These are phyloP conservation scores for Arthrobotrys entomopaga DNA, from an alignment of 2,329 filamentous ascomycete species.

Conservation along the genomic window DNA sequence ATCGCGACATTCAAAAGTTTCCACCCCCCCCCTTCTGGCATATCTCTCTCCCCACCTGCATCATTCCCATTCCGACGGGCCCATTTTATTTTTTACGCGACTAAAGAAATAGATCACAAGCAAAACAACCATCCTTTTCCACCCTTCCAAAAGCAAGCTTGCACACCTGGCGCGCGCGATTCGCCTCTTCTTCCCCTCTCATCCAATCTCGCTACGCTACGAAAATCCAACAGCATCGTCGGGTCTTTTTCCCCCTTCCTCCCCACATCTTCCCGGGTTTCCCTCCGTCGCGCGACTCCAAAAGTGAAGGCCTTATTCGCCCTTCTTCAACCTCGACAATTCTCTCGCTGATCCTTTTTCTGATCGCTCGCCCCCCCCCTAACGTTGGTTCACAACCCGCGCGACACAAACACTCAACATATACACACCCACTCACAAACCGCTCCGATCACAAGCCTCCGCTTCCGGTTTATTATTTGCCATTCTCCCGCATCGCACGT, in stretches of 20 bases:
- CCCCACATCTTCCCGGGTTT: not conserved
- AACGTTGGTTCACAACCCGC: not conserved
- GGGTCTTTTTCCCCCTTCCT: conserved; percentile 1
- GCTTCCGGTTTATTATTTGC: not conserved
- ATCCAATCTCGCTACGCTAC: conserved; percentile 30
- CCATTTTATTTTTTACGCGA: conserved; percentile 42
- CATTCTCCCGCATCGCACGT: conserved; percentile 25
- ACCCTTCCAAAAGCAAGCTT: not conserved
- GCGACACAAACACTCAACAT: not conserved
- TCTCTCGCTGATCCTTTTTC: conserved; percentile 1
- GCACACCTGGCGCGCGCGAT: conserved; percentile 10
- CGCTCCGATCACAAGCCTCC: not conserved
- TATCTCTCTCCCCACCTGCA: conserved; percentile 13
- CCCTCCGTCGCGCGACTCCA: conserved; percentile 2
- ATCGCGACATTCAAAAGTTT: conserved; percentile 27
- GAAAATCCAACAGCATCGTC: conserved; percentile 5
- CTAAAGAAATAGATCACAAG: conserved; percentile 7
- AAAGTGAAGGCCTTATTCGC: conserved; percentile 2
- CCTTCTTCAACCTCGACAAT: not conserved
- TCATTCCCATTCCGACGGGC: conserved; percentile 12
- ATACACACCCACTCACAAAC: not conserved
- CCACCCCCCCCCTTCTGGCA: not conserved
- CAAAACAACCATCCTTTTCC: not conserved
- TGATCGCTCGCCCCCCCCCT: not conserved
- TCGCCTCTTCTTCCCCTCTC: conserved; percentile 18